phyloP scores from a whole-genome alignment of 2,329 filamentous ascomycete species.

The Byssochlamys sp. region DNA sequence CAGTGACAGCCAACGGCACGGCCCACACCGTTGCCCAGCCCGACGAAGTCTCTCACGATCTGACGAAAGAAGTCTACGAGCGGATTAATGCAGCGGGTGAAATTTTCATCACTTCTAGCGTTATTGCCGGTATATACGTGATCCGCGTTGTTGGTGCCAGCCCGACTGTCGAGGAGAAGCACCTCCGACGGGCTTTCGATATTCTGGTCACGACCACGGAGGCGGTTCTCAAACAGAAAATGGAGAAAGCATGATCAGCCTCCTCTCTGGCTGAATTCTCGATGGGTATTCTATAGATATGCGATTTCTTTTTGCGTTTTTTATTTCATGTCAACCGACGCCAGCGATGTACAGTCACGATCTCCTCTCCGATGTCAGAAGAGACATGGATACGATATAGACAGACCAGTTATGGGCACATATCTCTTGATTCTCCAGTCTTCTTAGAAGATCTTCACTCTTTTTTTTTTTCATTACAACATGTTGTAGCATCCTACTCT shows the following conservation, averaged over 20 bases:
- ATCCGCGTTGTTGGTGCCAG: slow-evolving; percentile 75
- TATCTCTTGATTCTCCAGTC: background rate
- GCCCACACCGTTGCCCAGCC: slow-evolving; percentile 13
- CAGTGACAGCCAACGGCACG: slow-evolving; percentile 7
- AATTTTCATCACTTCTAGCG: slow-evolving; percentile 72
- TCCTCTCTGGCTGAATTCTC: background rate
- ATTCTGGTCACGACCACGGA: slow-evolving; percentile 58
- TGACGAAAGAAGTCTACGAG: slow-evolving; percentile 69
- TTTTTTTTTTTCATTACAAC: no score
- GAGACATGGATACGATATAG: background rate
- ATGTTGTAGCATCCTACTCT: no score
- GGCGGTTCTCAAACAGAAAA: slow-evolving; percentile 31
- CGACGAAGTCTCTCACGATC: slow-evolving; percentile 51
- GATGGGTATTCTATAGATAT: background rate
- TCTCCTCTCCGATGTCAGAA: background rate
- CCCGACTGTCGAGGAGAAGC: slow-evolving; percentile 58
- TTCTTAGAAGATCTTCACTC: background rate
- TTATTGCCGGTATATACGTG: slow-evolving; percentile 62
- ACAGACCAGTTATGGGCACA: background rate
- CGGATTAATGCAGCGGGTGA: slow-evolving; percentile 62
- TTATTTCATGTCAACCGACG: background rate
- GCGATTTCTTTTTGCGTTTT: background rate
- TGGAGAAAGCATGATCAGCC: background rate
- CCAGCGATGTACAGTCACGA: background rate
- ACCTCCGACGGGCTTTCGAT: slow-evolving; percentile 64